phyloP scores from a whole-genome alignment of 2,329 filamentous ascomycete genomes.

The Trichoderma breve region DNA sequence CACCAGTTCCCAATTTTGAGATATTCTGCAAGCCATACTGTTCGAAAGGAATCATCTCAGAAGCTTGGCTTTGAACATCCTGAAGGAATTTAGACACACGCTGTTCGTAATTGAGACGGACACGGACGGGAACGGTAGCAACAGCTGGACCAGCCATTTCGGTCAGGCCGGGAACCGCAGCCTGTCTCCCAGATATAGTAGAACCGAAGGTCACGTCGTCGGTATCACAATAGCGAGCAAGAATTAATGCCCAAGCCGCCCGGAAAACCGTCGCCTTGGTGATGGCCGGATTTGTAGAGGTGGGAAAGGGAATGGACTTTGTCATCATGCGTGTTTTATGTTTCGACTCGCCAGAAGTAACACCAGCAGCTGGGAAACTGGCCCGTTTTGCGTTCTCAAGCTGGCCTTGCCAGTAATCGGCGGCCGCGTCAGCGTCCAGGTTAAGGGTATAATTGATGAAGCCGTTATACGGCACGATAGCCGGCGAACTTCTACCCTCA shows the following conservation, averaged over 20 bases:
- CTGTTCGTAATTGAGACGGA: constrained; percentile 20
- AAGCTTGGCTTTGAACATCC: constrained; percentile 23
- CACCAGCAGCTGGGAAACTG: constrained; percentile 17
- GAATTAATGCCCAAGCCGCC: constrained; percentile 30
- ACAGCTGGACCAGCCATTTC: constrained; percentile 23
- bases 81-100: constrained; percentile 20
- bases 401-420: constrained; percentile 21
- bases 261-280: constrained; percentile 26
- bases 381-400: constrained; percentile 17
- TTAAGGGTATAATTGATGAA: constrained; percentile 14
- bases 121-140: constrained; percentile 23
- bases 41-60: constrained; percentile 18
- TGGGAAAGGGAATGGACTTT: constrained; percentile 8
- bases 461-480: background rate
- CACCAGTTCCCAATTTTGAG: background rate
- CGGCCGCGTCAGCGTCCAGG: constrained; percentile 12
- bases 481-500: background rate
- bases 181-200: constrained; percentile 24
- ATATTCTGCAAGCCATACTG: constrained; percentile 18
- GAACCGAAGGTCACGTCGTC: constrained; percentile 18
- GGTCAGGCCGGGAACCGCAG: constrained; percentile 18
- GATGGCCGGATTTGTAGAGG: constrained; percentile 6
- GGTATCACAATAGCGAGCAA: constrained; percentile 15
- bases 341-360: background rate
- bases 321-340: constrained; percentile 12